A percentile compares a stretch with the other conserved stretches of the same genome.
phyloP scores from a whole-genome alignment of 1,139 yeast genomes.

The Geotrichum phurueaensis region DNA sequence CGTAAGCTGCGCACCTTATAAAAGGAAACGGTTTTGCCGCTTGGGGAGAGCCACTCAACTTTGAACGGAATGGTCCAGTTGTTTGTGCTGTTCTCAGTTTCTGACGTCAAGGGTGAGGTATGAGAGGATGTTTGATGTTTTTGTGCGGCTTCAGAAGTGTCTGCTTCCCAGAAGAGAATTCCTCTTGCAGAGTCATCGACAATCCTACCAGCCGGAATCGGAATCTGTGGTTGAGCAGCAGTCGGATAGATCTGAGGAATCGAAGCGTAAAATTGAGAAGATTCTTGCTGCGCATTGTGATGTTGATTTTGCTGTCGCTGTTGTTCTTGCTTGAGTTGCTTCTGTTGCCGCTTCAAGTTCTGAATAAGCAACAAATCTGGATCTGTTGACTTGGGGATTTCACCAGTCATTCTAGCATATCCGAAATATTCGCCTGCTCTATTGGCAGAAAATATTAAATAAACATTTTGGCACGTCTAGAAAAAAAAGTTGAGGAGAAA shows the following conservation, averaged over 20 bases:
- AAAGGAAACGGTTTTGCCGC: slow-evolving; percentile 32
- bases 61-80: slow-evolving; percentile 38
- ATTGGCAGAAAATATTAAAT: slow-evolving; percentile 40
- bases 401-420: slow-evolving; percentile 37
- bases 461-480: slow-evolving; percentile 32
- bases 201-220: slow-evolving; percentile 37
- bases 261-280: slow-evolving; percentile 3
- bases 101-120: neutral
- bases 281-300: neutral
- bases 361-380: neutral
- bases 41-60: slow-evolving; percentile 35
- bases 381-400: slow-evolving; percentile 20
- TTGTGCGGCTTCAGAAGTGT: slow-evolving; percentile 6
- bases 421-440: slow-evolving; percentile 39
- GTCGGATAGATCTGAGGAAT: slow-evolving; percentile 22
- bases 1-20: slow-evolving; percentile 31
- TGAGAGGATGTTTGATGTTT: neutral
- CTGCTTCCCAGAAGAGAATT: slow-evolving; percentile 38
- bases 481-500: neutral
- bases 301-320: neutral
- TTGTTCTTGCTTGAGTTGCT: neutral
- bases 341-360: neutral
- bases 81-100: slow-evolving; percentile 18
- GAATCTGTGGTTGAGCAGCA: slow-evolving; percentile 23
- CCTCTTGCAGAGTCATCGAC: slow-evolving; percentile 39